These are phyloP conservation scores for Fusarium drepaniforme DNA, from an alignment of 2,329 filamentous ascomycete species.

Conservation along the genomic window DNA sequence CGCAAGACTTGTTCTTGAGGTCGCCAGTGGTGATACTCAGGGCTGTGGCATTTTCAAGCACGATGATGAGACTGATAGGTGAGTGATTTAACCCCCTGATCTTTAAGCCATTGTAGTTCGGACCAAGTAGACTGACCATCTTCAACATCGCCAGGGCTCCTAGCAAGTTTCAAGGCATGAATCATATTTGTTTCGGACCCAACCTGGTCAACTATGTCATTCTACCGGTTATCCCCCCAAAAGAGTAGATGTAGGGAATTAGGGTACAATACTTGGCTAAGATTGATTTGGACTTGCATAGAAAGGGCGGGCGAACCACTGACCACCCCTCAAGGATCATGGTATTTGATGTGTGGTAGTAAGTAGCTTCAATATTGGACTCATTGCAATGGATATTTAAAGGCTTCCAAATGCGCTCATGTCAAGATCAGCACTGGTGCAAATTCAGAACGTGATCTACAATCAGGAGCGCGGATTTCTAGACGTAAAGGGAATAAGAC, in stretches of 20 bases:
- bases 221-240: background rate
- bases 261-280: background rate
- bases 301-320: background rate
- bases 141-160: background rate
- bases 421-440: background rate
- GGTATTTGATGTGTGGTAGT: background rate
- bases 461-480: too few relatives aligned
- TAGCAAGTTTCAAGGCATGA: background rate
- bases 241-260: background rate
- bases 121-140: background rate
- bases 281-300: background rate
- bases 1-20: background rate
- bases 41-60: background rate
- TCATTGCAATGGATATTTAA: background rate
- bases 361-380: background rate
- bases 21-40: background rate
- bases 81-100: background rate
- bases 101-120: background rate
- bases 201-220: background rate
- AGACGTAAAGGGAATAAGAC: too few relatives aligned
- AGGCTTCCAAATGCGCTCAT: background rate
- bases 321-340: background rate
- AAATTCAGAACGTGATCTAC: too few relatives aligned
- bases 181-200: background rate
- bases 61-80: background rate